Evolutionary conservation across 2,329 filamentous ascomycete species (phyloP).

Genomic region (Cercospora beticola): DNA sequence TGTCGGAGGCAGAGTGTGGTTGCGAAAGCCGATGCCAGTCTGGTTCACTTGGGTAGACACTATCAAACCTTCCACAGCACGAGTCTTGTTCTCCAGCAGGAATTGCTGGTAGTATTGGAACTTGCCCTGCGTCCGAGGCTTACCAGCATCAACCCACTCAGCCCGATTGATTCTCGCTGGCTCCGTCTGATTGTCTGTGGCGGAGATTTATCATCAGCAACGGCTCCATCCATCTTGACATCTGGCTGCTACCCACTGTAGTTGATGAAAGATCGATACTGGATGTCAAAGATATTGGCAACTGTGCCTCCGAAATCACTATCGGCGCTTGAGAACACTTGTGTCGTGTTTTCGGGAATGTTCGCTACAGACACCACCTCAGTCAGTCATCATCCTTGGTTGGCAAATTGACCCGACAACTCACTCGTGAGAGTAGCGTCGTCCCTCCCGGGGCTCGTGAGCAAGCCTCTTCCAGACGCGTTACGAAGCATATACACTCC

Average conservation of each 20-base stretch:
- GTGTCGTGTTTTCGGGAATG: constrained; percentile 11
- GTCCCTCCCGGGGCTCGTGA: background rate
- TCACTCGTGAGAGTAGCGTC: constrained; percentile 3
- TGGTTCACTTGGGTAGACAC: background rate
- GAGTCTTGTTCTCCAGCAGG: constrained; percentile 7
- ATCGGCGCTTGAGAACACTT: constrained; percentile 1
- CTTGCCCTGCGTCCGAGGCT: constrained; percentile 8
- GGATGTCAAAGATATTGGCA: constrained; percentile 10
- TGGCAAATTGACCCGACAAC: background rate
- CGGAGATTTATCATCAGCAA: background rate
- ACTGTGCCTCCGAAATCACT: background rate
- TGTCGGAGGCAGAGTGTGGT: constrained; percentile 14
- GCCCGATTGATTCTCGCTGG: background rate
- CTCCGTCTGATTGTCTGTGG: constrained; percentile 9
- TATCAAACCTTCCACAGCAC: constrained; percentile 12
- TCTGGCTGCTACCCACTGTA: constrained; percentile 5
- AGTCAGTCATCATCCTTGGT: background rate
- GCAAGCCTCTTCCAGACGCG: background rate
- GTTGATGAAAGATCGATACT: constrained; percentile 15
- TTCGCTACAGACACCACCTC: background rate
- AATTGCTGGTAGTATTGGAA: constrained; percentile 15
- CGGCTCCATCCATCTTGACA: background rate
- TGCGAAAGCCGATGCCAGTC: constrained; percentile 13
- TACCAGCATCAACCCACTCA: constrained; percentile 2
- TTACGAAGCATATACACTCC: background rate